phyloP scores from a whole-genome alignment of 352 stramenopile species.

The Nothophytophthora sp. region DNA sequence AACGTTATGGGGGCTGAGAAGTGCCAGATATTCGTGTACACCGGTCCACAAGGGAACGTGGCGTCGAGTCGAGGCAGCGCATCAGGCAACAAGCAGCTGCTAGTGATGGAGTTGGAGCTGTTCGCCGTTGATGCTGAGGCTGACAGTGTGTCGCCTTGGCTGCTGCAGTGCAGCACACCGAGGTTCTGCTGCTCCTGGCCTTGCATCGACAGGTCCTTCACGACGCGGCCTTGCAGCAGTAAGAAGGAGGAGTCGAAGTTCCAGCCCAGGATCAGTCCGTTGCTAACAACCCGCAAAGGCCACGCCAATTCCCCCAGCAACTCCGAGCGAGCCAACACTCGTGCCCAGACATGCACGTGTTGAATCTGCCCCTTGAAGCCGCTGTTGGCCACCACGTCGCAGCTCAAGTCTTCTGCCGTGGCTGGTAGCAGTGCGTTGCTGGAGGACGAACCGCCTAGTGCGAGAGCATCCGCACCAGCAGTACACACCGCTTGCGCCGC shows the following conservation, averaged over 20 bases:
- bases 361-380: slow-evolving; percentile 52
- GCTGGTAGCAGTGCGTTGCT: background rate
- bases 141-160: background rate
- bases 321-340: slow-evolving; percentile 43
- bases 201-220: slow-evolving; percentile 56
- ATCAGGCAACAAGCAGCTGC: slow-evolving; percentile 30
- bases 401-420: slow-evolving; percentile 19
- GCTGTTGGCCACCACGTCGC: slow-evolving; percentile 17
- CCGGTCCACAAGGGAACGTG: slow-evolving; percentile 57
- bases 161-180: slow-evolving; percentile 35
- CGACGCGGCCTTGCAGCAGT: slow-evolving; percentile 13
- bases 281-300: slow-evolving; percentile 51
- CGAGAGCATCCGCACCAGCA: background rate
- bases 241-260: slow-evolving; percentile 52
- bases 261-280: slow-evolving; percentile 64
- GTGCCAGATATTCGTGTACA: slow-evolving; percentile 75
- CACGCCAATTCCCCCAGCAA: slow-evolving; percentile 56
- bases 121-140: background rate
- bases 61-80: slow-evolving; percentile 41
- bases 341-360: slow-evolving; percentile 64
- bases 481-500: slow-evolving; percentile 7
- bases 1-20: slow-evolving; percentile 47
- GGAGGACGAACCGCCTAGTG: background rate
- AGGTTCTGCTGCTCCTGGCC: slow-evolving; percentile 45
- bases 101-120: background rate